These are phyloP conservation scores for Acmispon strigosus DNA, from an alignment of 306 rosid genomes.

Conservation along the genomic window DNA sequence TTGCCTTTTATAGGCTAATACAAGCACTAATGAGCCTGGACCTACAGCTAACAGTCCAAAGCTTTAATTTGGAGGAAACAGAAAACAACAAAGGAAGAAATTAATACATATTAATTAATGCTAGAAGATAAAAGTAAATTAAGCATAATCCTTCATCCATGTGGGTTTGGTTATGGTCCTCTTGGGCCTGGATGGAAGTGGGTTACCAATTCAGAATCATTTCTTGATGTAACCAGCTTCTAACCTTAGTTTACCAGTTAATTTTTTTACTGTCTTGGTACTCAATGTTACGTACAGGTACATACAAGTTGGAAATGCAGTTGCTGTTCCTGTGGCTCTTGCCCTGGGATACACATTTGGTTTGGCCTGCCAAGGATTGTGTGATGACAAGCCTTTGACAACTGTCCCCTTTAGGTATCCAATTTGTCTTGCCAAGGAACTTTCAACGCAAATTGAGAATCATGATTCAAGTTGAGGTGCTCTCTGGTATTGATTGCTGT, in stretches of 20 bases:
- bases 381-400: constrained; percentile 30
- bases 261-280: background rate
- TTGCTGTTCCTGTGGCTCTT: constrained; percentile 45
- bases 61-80: too few relatives aligned
- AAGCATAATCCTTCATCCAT: too few relatives aligned
- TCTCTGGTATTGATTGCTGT: too few relatives aligned
- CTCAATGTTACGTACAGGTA: constrained; percentile 15
- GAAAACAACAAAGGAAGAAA: too few relatives aligned
- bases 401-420: constrained; percentile 27
- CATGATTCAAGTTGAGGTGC: constrained; percentile 5
- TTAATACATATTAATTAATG: too few relatives aligned
- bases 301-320: constrained; percentile 43
- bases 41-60: too few relatives aligned
- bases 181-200: too few relatives aligned
- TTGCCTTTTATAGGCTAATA: too few relatives aligned
- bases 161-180: too few relatives aligned
- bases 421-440: constrained; percentile 21
- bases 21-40: too few relatives aligned
- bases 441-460: background rate
- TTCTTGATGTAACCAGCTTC: background rate
- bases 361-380: constrained; percentile 34
- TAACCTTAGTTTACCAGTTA: background rate
- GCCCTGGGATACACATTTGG: constrained; percentile 41
- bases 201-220: background rate
- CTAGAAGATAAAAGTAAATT: too few relatives aligned